Base-by-base conservation (phyloP, 2,329 filamentous ascomycete genomes). In the Scytalidium sp. region DNA sequence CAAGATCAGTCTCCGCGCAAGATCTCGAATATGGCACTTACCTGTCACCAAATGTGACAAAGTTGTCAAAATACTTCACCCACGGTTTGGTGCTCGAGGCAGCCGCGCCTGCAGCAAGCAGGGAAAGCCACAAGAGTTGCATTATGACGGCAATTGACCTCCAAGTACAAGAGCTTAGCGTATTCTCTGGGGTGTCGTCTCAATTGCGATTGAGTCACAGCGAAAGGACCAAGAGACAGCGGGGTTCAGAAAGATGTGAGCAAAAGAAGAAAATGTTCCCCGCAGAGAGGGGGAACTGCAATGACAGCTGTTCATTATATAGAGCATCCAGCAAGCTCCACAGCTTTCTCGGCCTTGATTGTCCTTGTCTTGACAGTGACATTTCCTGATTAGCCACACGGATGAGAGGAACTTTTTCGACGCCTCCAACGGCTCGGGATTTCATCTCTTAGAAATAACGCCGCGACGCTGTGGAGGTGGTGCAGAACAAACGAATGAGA, bases 31-130 rank as follows among this genome's bases (percentile, higher is more conserved):
- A 19, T 6, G 3, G n/a, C n/a, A n/a, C 55, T 56, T 49, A 66
- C 63, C 85, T 89, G 65, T 90, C 85, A 11, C 87, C 87, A 62
- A 91, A 90, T 0, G 83, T 76, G 36, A 90, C 78, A 32, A 90
- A 64, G 45, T 81, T 84, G 22, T 80, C 75, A 62, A 89, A 83
- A 32, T 73, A 70, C 25, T 68, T 67, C 39, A 75, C 48, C 60
- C 60, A 64, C 21, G 46, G 20, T 10, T 45, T 20, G 32, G 36
- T 39, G 40, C 27, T 45, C 11, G 32, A 41, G 41, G 45, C 51
- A n/a, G 45, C 25, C 17, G 43, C 54, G 47, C 50, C 47, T 3
- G 41, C 43, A 50, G 50, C 44, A 19, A 56, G 41, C 3, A 56
- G 46, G 32, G 43, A 15, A 17, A 51, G 19, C 29, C 42, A 27